Percentiles rank a stretch among this genome's conserved stretches.
These are phyloP conservation scores for Penicillium psychrofluorescens DNA, from an alignment of 495 filamentous ascomycete species.

Conservation along the genomic window DNA sequence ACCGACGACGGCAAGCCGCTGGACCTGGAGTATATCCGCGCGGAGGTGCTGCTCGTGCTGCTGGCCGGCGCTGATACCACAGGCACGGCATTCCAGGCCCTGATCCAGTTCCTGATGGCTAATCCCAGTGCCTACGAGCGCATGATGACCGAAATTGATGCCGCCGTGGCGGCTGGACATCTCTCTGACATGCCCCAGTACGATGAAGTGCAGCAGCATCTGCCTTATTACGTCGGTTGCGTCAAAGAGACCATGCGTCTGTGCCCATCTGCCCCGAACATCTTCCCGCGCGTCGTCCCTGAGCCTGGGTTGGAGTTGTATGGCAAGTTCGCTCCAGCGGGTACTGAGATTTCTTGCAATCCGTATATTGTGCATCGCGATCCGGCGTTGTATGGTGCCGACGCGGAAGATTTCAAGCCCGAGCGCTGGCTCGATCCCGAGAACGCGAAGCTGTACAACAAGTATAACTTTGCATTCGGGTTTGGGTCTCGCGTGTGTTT, in stretches of 20 bases:
- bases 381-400: slow-evolving; percentile 40
- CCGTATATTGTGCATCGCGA: slow-evolving; percentile 48
- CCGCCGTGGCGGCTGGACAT: slow-evolving; percentile 33
- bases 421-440: slow-evolving; percentile 38
- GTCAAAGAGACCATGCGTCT: slow-evolving; percentile 48
- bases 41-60: slow-evolving; percentile 47
- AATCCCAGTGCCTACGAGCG: slow-evolving; percentile 38
- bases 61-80: slow-evolving; percentile 62
- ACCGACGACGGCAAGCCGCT: slow-evolving; percentile 40
- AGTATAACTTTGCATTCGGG: slow-evolving; percentile 47
- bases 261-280: slow-evolving; percentile 43
- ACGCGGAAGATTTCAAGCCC: slow-evolving; percentile 28
- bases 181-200: slow-evolving; percentile 30
- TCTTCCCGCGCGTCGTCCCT: slow-evolving; percentile 40
- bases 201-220: slow-evolving; percentile 32
- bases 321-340: slow-evolving; percentile 47
- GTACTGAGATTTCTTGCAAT: slow-evolving; percentile 51
- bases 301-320: slow-evolving; percentile 46
- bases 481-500: slow-evolving; percentile 47
- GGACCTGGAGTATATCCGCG: slow-evolving; percentile 43
- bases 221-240: slow-evolving; percentile 43
- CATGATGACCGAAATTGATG: slow-evolving; percentile 52
- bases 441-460: slow-evolving; percentile 39
- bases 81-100: slow-evolving; percentile 46
- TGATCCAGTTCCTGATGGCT: slow-evolving; percentile 46